Conservation (phyloP, 2,329 filamentous ascomycete genomes). For the Claviceps sp. region DNA sequence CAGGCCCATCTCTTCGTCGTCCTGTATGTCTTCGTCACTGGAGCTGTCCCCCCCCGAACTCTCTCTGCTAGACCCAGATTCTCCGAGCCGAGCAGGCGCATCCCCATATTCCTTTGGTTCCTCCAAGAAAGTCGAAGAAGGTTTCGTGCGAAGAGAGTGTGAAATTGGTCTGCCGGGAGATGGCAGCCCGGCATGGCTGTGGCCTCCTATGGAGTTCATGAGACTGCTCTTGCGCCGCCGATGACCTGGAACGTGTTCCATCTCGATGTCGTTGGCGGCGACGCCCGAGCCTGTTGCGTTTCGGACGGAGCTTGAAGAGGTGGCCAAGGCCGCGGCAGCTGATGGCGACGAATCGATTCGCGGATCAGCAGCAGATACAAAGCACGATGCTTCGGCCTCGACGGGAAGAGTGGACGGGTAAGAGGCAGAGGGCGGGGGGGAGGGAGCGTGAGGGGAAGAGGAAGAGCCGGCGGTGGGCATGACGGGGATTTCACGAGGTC, state of each 20-base stretch:
- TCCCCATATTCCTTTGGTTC: conserved; percentile 29
- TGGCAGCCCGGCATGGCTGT: conserved; percentile 10
- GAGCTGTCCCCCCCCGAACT: conserved; percentile 38
- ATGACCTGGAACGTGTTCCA: conserved; percentile 40
- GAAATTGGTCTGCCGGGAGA: conserved; percentile 9
- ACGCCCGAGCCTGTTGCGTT: conserved; percentile 5
- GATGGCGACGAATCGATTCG: conserved; percentile 1
- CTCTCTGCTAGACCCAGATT: conserved; percentile 11
- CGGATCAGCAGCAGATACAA: neutral
- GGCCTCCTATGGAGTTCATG: conserved; percentile 23
- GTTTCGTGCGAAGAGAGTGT: conserved; percentile 5
- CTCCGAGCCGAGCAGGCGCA: conserved; percentile 5
- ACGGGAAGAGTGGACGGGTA: neutral
- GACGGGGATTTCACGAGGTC: conserved; percentile 4
- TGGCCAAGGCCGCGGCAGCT: conserved; percentile 6
- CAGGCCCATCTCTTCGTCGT: conserved; percentile 83
- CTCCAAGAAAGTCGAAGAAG: conserved; percentile 16
- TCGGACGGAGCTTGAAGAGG: conserved; percentile 7
- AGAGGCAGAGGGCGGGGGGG: neutral
- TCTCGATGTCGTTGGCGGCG: conserved; percentile 35
- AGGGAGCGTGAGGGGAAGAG: neutral
- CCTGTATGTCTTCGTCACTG: conserved; percentile 60
- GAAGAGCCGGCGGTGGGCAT: conserved; percentile 6
- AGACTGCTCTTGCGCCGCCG: conserved; percentile 43
- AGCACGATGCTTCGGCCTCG: neutral